Conservation (phyloP, 441 rosid species). For the Populus tomentosa region DNA sequence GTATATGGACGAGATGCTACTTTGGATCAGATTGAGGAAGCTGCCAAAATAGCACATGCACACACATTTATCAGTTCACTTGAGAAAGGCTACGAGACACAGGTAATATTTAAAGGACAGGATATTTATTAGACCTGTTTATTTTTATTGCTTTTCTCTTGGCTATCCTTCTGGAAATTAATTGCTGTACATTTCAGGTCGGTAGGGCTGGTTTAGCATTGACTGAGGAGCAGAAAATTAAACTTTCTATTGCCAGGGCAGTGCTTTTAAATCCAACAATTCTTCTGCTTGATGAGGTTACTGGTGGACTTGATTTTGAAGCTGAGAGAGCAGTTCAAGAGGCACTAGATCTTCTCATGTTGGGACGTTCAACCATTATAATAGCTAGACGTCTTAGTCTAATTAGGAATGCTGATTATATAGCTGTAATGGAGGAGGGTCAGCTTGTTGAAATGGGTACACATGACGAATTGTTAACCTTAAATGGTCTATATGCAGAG, state of each 20-base stretch:
- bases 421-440: conserved; percentile 99
- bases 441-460: conserved; percentile 99
- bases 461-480: conserved; percentile 79
- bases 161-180: conserved; percentile 12
- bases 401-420: conserved; percentile 94
- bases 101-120: conserved; percentile 40
- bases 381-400: conserved; percentile 94
- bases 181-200: conserved; percentile 48
- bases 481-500: conserved; percentile 86
- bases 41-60: conserved; percentile 95
- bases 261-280: conserved; percentile 86
- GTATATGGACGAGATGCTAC: conserved; percentile 89
- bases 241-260: conserved; percentile 96
- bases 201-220: conserved; percentile 83
- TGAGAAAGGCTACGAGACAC: conserved; percentile 90
- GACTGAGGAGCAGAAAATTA: conserved; percentile 94
- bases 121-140: conserved; percentile 5
- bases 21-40: conserved; percentile 89
- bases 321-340: conserved; percentile 95
- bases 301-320: conserved; percentile 96
- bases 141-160: background rate
- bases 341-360: conserved; percentile 89
- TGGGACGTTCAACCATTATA: conserved; percentile 96
- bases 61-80: conserved; percentile 95
- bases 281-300: conserved; percentile 97